Base-by-base conservation (phyloP, 805 yeast species). In the Babjeviella inositovora region DNA sequence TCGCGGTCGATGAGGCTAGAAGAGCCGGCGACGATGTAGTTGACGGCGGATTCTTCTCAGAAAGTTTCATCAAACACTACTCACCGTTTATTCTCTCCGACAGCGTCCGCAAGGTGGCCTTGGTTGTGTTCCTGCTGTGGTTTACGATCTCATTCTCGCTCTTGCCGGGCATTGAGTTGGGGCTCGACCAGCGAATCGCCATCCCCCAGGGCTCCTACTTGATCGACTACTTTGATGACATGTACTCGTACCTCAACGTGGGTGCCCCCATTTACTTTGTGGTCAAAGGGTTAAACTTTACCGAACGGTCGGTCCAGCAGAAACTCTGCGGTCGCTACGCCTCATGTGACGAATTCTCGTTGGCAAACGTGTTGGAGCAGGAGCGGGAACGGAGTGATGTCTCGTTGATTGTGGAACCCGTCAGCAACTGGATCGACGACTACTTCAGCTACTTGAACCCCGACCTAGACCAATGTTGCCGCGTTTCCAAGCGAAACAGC, bases 241-340 rank as follows among this genome's bases (percentile, higher is more conserved):
- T 84, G 3, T 77, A 74, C 40, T 46, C 58, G 2, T 77, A 71
- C 39, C 54, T 87, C 29, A 72, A 75, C 28, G 77, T 77, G 6
- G 98, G 97, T 0, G 94, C 98, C 1, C 98, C 98, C 0, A 61
- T 80, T 1, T 90, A 77, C 39, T 76, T 84, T 45, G 82, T 90
- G 13, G 69, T 80, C n/a, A 63, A 67, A 21, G 70, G 66, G 24
- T 39, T 69, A 22, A 74, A 80, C 35, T 57, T 77, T 5, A 79
- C 87, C 1, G 27, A 45, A 8, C 50, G 79, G 22, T 47, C 33
- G 3, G 61, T 59, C 22, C 98, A 87, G 43, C 75, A 73, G 34
- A 55, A 66, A 27, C 36, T 90, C 1, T 87, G 98, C 47, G 94
- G 96, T 1, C 65, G 82, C 28, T 90, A 82, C 40, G 67, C 94